These are phyloP conservation scores for Cenchrus purpureus DNA, from an alignment of 176 grass and related monocot genomes.

Conservation along the genomic window DNA sequence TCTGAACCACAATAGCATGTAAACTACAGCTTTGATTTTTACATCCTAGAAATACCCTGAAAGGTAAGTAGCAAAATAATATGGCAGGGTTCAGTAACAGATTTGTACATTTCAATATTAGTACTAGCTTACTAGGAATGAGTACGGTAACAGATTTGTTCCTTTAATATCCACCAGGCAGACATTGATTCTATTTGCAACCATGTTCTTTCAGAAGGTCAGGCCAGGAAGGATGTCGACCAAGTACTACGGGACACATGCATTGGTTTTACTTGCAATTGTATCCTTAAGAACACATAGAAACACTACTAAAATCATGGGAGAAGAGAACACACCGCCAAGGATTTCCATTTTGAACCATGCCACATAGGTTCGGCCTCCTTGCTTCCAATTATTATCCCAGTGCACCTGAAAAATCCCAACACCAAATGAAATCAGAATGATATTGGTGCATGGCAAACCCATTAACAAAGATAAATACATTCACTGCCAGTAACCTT, in stretches of 20 bases:
- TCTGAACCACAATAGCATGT: constrained; percentile 23
- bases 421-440: constrained; percentile 17
- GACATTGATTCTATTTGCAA: background rate
- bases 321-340: constrained; percentile 57
- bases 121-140: background rate
- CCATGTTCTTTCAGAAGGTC: background rate
- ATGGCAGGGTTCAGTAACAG: background rate
- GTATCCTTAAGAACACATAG: background rate
- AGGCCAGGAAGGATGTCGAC: background rate
- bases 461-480: constrained; percentile 9
- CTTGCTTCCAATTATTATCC: constrained; percentile 74
- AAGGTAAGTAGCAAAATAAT: constrained; percentile 22
- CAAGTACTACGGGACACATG: background rate
- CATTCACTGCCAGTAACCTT: constrained; percentile 51
- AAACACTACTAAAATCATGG: constrained; percentile 2
- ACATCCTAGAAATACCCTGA: constrained; percentile 19
- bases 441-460: background rate
- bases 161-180: background rate
- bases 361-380: constrained; percentile 72
- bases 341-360: constrained; percentile 95
- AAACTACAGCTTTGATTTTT: constrained; percentile 13
- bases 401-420: constrained; percentile 62
- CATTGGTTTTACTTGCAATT: background rate
- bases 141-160: background rate
- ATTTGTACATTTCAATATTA: background rate